Conservation (phyloP, 1,139 yeast species). For the Yamadazyma taylorii region DNA sequence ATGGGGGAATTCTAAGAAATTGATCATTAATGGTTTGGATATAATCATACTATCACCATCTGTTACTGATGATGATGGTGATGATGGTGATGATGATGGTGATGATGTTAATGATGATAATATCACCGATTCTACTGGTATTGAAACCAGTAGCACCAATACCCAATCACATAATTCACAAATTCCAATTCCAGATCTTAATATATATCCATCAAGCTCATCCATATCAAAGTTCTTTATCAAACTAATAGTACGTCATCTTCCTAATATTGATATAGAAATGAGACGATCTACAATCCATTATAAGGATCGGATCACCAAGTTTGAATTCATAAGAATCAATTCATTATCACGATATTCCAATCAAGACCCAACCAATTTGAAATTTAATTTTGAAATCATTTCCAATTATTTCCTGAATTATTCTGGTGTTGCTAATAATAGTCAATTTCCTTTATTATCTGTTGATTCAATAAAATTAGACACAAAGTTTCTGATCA, state of each 20-base stretch:
- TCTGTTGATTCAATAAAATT: slow-evolving; percentile 23
- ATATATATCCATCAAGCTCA: slow-evolving; percentile 23
- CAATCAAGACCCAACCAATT: slow-evolving; percentile 15
- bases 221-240: slow-evolving; percentile 13
- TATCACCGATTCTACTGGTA: background rate
- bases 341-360: slow-evolving; percentile 23
- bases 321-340: slow-evolving; percentile 26
- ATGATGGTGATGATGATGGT: background rate
- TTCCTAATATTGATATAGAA: slow-evolving; percentile 31
- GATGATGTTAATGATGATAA: background rate
- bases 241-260: slow-evolving; percentile 19
- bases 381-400: slow-evolving; percentile 24
- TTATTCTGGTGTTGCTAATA: slow-evolving; percentile 2
- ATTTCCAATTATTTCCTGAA: slow-evolving; percentile 14
- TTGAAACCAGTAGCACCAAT: background rate
- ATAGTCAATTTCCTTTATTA: slow-evolving; percentile 16
- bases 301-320: slow-evolving; percentile 14
- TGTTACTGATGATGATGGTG: background rate
- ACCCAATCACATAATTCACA: slow-evolving; percentile 1
- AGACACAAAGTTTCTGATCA: slow-evolving; percentile 22
- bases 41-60: slow-evolving; percentile 7
- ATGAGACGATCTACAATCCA: slow-evolving; percentile 22
- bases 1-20: slow-evolving; percentile 41
- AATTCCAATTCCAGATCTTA: slow-evolving; percentile 6
- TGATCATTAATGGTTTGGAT: slow-evolving; percentile 30